Conservation (phyloP, 495 filamentous ascomycete genomes). For the Xylaria grammica region DNA sequence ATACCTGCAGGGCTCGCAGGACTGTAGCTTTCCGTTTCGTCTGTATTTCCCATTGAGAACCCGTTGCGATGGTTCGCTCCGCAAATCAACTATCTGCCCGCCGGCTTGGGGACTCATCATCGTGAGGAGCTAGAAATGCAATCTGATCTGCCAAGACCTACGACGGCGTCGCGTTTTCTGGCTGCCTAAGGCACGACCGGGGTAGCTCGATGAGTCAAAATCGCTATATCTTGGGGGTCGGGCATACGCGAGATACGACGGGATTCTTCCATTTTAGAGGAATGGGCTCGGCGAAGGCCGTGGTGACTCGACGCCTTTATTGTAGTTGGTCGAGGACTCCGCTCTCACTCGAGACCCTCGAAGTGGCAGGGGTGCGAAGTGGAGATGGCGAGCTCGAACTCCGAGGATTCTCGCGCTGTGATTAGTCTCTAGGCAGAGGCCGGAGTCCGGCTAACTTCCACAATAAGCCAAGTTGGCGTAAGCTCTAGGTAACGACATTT, state of each 20-base stretch:
- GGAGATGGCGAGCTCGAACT: not conserved
- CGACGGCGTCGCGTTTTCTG: not conserved
- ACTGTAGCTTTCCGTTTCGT: conserved; percentile 42
- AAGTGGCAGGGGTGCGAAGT: conserved; percentile 3
- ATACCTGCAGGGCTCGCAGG: conserved; percentile 27
- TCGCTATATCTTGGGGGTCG: not conserved
- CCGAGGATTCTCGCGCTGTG: conserved; percentile 6
- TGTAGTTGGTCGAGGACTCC: conserved; percentile 16
- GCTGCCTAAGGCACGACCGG: conserved; percentile 22
- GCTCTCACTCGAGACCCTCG: not conserved
- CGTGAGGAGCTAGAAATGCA: not conserved
- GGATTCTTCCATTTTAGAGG: conserved; percentile 17
- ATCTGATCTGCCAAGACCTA: conserved; percentile 4
- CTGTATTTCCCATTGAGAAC: conserved; percentile 34
- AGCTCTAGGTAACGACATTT: not conserved
- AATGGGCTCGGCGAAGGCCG: not conserved
- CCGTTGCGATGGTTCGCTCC: conserved; percentile 21
- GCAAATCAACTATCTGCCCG: conserved; percentile 40
- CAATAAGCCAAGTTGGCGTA: not conserved
- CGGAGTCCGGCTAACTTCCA: conserved; percentile 14
- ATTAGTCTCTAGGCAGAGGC: not conserved
- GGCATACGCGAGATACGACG: not conserved
- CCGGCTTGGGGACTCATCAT: conserved; percentile 33
- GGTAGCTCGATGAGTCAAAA: conserved; percentile 15
- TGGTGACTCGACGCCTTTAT: conserved; percentile 11